Base-by-base conservation (phyloP, 495 filamentous ascomycete species). In the Hypoxylon trugodes region DNA sequence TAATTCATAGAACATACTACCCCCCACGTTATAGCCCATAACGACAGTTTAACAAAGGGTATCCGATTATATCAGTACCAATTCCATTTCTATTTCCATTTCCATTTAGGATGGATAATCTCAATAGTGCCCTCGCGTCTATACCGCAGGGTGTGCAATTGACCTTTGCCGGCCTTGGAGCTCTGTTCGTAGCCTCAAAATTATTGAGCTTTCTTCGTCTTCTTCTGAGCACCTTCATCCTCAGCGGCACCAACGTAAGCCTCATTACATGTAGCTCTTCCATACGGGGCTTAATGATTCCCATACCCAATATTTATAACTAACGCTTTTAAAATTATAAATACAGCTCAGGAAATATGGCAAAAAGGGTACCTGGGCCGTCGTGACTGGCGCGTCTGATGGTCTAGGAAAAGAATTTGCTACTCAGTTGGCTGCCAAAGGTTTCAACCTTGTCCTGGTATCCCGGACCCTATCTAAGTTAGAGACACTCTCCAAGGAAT, bases 391-490 rank as follows among this genome's bases (percentile, higher is more conserved):
- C 64, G 95, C 96, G 53, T 96, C 92, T 9, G 95, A 98, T 79
- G 96, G 96, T 61, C 86, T 99, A 50, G 96, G 96, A 69, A 97
- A 97, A 80, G 95, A 98, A 81, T 99, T 90, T 72, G 90, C 94
- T 41, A 80, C 90, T 54, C 92, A 97, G 72, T 87, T 98, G 52
- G 92, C 95, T n/a, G 78, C 81, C 30, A 90, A 92, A 70, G 93
- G 93, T 63, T 98, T 93, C 85, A 97, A 96, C 76, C 74, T 97
- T 51, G 76, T 98, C 26, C 90, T 99, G 53, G 87, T 99, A 56
- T 97, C 96, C 6, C 95, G 96, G 41, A 98, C 96, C 18, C 83
- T 89, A 62, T 90, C 90, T 19, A 99, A 99, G 75, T 87, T 99
- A 53, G 84, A 88, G 45, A 69, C 85, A 2, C 83, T 99, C 22